Base-by-base conservation (phyloP, 2,329 filamentous ascomycete species). In the Fusarium sp. region DNA sequence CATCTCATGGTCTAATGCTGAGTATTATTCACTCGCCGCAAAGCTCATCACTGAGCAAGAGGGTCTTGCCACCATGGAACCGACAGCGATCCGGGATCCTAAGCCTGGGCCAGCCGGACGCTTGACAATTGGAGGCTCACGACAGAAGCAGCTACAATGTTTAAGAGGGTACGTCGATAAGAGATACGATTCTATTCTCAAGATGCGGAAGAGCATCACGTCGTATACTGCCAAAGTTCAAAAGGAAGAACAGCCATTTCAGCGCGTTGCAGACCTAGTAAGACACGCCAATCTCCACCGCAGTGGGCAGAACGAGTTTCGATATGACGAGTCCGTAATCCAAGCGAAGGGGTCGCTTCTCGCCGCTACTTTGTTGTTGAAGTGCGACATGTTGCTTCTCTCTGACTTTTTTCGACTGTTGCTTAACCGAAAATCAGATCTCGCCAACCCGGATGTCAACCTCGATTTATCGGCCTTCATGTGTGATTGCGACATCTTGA, bases 391-490 rank as follows among this genome's bases (percentile, higher is more conserved):
- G 18, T 37, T 55, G 3, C 46, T 55, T 3, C 52, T 55, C 4
- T 55, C 52, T 9, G 52, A 55, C 5, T 46, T 55, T 29, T 55
- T 55, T 28, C 29, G 31, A 28, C 29, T 55, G n/a, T 38, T 23
- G 7, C 7, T n/a, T 16, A 18, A 18, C 12, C 8, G 18, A 7
- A 23, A n/a, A 4, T 20, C 29, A 18, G 5, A 28, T 6, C 23
- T 55, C 4, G 4, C 23, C 5, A 26, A 26, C 9, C n/a, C 23
- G 10, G n/a, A 29, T 8, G 13, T 55, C 1, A 23, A 28, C 4
- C n/a, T 55, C 18, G 21, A 55, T 26, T 29, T 55, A 18, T 47
- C 41, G 4, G 11, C 16, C 11, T 55, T 55, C 28, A 21, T 55
- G 52, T 15, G 5, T 6, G 31, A 47, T 38, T 47, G 52, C 23